Evolutionary conservation across 345 rosid species (phyloP).

Genomic region (Gossypium ekmanianum): DNA sequence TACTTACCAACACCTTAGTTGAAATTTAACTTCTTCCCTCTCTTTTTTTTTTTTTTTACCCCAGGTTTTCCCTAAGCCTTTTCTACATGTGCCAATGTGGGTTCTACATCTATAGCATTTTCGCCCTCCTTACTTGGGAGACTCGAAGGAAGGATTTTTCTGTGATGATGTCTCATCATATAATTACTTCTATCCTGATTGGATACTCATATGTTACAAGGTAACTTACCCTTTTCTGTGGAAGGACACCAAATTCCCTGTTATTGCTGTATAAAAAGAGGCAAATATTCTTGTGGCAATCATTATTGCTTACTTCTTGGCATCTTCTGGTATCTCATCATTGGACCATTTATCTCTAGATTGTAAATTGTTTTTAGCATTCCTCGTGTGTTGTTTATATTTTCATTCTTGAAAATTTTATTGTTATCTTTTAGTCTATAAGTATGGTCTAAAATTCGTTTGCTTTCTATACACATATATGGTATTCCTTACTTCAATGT

Average conservation of each 20-base stretch:
- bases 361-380: not conserved
- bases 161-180: slow-evolving; percentile 99
- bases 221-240: slow-evolving; percentile 31
- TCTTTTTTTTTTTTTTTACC: slow-evolving; percentile 19
- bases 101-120: slow-evolving; percentile 69
- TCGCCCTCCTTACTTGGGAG: slow-evolving; percentile 86
- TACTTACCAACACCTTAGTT: not conserved
- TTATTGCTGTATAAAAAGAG: not conserved
- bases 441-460: not conserved
- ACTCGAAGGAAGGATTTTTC: slow-evolving; percentile 92
- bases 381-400: not conserved
- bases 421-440: not conserved
- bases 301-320: not conserved
- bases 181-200: slow-evolving; percentile 70
- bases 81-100: slow-evolving; percentile 94
- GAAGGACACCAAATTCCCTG: slow-evolving; percentile 8
- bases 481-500: not conserved
- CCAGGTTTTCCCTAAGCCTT: slow-evolving; percentile 64
- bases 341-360: not conserved
- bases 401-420: not conserved
- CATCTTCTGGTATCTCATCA: not conserved
- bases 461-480: not conserved
- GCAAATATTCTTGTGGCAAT: not conserved
- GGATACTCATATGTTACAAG: slow-evolving; percentile 73
- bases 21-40: not conserved